These are phyloP conservation scores for Canavalia ensiformis DNA, from an alignment of 306 rosid genomes.

Conservation along the genomic window DNA sequence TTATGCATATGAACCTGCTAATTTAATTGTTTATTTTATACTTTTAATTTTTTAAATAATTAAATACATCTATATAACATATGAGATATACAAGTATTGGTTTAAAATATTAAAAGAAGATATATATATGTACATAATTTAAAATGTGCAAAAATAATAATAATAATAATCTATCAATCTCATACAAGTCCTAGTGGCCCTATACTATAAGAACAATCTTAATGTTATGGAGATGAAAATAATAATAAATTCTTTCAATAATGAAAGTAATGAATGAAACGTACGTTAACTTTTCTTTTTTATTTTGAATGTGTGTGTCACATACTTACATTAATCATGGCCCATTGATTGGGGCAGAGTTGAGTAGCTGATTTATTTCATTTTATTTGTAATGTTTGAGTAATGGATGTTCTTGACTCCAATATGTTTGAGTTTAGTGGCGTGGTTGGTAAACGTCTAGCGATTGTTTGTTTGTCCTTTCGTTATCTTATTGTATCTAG, in stretches of 20 bases:
- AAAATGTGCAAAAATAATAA: too few species aligned
- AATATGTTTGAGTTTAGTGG: slow-evolving; percentile 1
- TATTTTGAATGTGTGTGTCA: not conserved
- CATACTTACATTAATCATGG: not conserved
- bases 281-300: not conserved
- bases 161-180: too few species aligned
- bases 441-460: slow-evolving; percentile 43
- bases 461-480: slow-evolving; percentile 38
- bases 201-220: not conserved
- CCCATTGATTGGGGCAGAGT: not conserved
- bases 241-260: not conserved
- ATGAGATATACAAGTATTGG: too few species aligned
- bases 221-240: not conserved
- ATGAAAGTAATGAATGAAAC: not conserved
- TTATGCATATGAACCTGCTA: too few species aligned
- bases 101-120: too few species aligned
- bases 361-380: not conserved
- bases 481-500: slow-evolving; percentile 11
- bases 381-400: not conserved
- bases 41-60: not conserved
- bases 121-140: too few species aligned
- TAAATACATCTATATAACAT: not conserved
- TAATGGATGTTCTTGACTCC: not conserved
- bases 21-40: too few species aligned
- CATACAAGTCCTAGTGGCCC: too few species aligned